Conservation (phyloP, 306 rosid species). For the Elaeagnus macrophylla region DNA sequence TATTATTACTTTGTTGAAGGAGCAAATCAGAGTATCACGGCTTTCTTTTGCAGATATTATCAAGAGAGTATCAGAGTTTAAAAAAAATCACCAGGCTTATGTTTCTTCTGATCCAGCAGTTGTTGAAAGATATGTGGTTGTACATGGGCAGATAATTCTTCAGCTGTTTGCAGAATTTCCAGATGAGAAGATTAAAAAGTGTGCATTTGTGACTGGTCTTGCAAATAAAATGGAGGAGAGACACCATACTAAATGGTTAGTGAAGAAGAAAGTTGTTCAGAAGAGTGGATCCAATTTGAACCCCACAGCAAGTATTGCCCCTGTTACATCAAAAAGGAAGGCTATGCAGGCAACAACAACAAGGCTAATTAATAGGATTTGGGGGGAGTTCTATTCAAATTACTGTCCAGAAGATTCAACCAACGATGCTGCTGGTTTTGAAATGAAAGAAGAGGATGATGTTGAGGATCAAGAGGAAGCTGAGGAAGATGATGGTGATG, state of each 20-base stretch:
- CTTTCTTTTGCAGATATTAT: conserved; percentile 74
- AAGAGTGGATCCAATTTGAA: conserved; percentile 58
- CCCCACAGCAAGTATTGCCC: conserved; percentile 72
- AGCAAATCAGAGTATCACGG: conserved; percentile 73
- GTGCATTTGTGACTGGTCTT: conserved; percentile 73
- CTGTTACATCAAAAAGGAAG: conserved; percentile 59
- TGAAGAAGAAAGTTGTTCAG: conserved; percentile 44
- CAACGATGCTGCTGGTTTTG: conserved; percentile 28
- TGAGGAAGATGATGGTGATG: conserved; percentile 57
- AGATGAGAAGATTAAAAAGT: conserved; percentile 52
- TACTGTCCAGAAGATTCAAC: conserved; percentile 53
- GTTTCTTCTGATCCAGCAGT: conserved; percentile 58
- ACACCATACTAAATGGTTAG: conserved; percentile 89
- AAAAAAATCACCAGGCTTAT: conserved; percentile 36
- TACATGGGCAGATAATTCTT: conserved; percentile 85
- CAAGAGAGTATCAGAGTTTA: conserved; percentile 49
- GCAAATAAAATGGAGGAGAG: conserved; percentile 73
- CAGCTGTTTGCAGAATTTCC: conserved; percentile 87
- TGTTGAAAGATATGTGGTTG: conserved; percentile 77
- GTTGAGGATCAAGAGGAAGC: conserved; percentile 65
- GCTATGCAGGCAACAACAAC: conserved; percentile 96
- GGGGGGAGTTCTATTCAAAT: conserved; percentile 91
- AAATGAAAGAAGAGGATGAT: conserved; percentile 60
- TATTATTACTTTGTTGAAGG: conserved; percentile 70
- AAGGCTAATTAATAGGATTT: conserved; percentile 65